Evolutionary conservation across 768 basidiomycete genomes (phyloP).

Genomic region (Pleurotus sapidus): DNA sequence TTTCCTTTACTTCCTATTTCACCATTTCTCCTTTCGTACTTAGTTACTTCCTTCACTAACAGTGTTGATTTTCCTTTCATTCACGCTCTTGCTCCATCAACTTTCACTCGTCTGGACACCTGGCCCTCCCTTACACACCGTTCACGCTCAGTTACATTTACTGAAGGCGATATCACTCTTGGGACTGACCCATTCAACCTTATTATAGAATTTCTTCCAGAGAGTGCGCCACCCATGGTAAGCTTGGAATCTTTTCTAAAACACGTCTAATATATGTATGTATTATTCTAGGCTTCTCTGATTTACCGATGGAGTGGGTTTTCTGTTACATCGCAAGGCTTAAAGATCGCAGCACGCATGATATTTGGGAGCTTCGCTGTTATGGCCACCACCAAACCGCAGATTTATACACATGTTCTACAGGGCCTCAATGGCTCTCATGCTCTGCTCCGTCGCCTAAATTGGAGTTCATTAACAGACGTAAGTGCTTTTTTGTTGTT

Average conservation of each 20-base stretch:
- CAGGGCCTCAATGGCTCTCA: neutral
- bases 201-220: neutral
- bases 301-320: neutral
- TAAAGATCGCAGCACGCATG: too few relatives aligned
- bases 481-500: neutral
- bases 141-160: neutral
- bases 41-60: neutral
- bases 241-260: neutral
- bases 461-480: neutral
- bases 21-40: slow-evolving; percentile 4
- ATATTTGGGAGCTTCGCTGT: too few relatives aligned
- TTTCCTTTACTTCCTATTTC: neutral
- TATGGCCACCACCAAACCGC: too few relatives aligned
- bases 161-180: neutral
- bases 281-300: neutral
- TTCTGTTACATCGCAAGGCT: too few relatives aligned
- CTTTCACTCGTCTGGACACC: neutral
- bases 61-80: neutral
- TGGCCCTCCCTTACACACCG: neutral
- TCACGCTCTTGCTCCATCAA: slow-evolving; percentile 1
- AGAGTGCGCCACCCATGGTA: neutral
- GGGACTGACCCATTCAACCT: slow-evolving; percentile 2
- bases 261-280: neutral
- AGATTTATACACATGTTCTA: neutral
- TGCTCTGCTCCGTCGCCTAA: neutral